Base-by-base conservation (phyloP, 2,329 filamentous ascomycete genomes). In the Diaporthe destruens region DNA sequence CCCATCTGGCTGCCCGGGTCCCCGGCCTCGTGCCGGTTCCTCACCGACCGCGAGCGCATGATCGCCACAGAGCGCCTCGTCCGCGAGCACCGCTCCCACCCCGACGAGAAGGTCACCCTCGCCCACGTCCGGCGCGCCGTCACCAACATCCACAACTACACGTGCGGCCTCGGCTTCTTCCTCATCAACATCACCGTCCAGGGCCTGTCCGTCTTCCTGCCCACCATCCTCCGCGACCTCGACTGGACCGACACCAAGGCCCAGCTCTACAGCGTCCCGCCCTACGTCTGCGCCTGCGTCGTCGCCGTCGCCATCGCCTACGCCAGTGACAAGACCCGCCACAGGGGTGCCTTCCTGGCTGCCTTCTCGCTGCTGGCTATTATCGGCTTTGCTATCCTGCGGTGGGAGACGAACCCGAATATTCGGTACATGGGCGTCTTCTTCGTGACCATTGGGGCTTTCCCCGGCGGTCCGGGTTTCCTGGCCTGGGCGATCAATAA, bases 111-210 rank as follows among this genome's bases (percentile, higher is more conserved):
- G 65, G 86, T 89, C 14, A 81, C 84, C 65, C 72, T 80, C 69
- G 79, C 80, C n/a, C 85, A 90, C 75, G 76, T 90, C 56, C 87
- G 85, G 80, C 80, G 83, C 39, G 86, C 87, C 5, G 77, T 90
- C 23, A 76, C 86, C 66, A 88, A 87, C 80, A 84, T 90, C 77
- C 89, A 89, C 80, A 90, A 89, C 81, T 87, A 88, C 77, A 86
- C 89, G 53, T 90, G 87, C 77, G 87, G 87, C 1, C 77, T 85
- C 6, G 88, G 88, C 8, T 90, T 90, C 82, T 88, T 90, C 80
- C 82, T 86, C 76, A 87, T 89, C 81, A 90, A 90, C 79, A 86
- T 90, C 76, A 89, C 88, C 0, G 88, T 91, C 2, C 87, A 90
- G 74, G 84, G 85, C 1, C 76, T 86, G 16, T 86, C 84, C 11